Evolutionary conservation across 352 stramenopile species (phyloP), one percentile per base, ranked within the genome.

Genomic region (Phytophthora tentaculata): DNA sequence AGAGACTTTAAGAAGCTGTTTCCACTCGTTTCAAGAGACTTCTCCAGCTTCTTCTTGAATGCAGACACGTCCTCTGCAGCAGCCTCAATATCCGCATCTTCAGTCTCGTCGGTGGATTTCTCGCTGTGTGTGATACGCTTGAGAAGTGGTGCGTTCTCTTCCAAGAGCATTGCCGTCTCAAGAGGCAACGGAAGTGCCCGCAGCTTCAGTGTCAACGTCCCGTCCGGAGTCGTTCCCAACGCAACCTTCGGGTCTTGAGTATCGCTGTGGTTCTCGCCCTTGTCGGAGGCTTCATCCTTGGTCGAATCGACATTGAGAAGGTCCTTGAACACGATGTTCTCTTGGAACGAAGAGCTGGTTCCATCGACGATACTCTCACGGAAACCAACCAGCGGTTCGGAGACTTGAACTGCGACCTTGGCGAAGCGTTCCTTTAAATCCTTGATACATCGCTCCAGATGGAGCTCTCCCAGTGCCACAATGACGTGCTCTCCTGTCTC

Each of bases 361-460:
- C 81, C 84, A 7, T 83, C 75, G 0, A 88, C 78, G 43, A 97
- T 78, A 37, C 80, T 97, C 71, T 98, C 92, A n/a, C 87, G 77
- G 65, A 97, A 98, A 8, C 86, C 81, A n/a, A 98, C 88, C 2
- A 97, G 76, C 2, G 92, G 92, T 58, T 92, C 87, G 0, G 90
- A 97, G 13, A 94, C 86, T 16, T 86, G 83, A 48, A 97, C 76
- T 2, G 87, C 79, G 0, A 97, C 80, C 68, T 93, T 94, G 3
- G 89, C 89, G 60, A 96, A 97, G 4, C 90, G 85, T 49, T 96
- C 89, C 26, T 89, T 91, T 26, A 97, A 59, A 49, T 97, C 90
- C 64, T 98, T 97, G 28, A 98, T 89, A 59, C 92, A 97, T 14
- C 89, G 87, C 67, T 98, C 93, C 22, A 98, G 61, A 56, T 98